Evolutionary conservation across 176 grass and related monocot species (phyloP), one percentile per base, ranked within the genome.

Genomic region (maize (Zea mays)): DNA sequence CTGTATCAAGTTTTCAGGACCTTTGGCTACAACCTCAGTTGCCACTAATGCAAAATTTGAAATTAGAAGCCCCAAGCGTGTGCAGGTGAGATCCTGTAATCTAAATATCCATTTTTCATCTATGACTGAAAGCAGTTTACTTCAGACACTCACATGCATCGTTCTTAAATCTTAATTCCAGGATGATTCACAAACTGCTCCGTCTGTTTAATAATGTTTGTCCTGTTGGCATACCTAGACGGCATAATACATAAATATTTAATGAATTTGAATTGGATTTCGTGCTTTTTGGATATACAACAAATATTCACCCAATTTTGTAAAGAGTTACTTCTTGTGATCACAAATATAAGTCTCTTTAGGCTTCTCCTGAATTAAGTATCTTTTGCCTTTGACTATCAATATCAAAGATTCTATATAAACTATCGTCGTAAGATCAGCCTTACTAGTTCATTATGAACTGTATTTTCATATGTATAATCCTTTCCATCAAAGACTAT

Each of bases 31-130:
- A 3, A 90, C 85, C 17, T 92, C 89, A 63, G 74, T 99, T 40
- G 83, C 80, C 10, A 93, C 96, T 70, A 99, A 92, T 84, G 96
- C 96, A 59, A 99, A 92, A 70, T 98, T 98, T 85, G 96, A 98
- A 87, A 57, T 98, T 70, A 86, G 89, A 85, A 98, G 96, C 55
- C 92, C 92, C 54, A 98, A 98, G 82, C 81, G 92, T 59, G 89
- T 98, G 17, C 96, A 94, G 89, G 96, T 98, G 83, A 13, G 3
- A 8, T 38, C 78, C 44, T 62, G 14, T 51, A 79, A 11, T 20
- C 47, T 52, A 60, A 68, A 33, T 76, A 57, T 3, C n/a, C 11
- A 56, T 35, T 68, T 62, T 38, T 37, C 45, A 20, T 62, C 57
- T 50, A 6, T 63, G 2, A 7, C 14, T 75, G 17, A 66, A 73